These are phyloP conservation scores for Penicillium waksmanii DNA, from an alignment of 495 filamentous ascomycete species.

Conservation along the genomic window DNA sequence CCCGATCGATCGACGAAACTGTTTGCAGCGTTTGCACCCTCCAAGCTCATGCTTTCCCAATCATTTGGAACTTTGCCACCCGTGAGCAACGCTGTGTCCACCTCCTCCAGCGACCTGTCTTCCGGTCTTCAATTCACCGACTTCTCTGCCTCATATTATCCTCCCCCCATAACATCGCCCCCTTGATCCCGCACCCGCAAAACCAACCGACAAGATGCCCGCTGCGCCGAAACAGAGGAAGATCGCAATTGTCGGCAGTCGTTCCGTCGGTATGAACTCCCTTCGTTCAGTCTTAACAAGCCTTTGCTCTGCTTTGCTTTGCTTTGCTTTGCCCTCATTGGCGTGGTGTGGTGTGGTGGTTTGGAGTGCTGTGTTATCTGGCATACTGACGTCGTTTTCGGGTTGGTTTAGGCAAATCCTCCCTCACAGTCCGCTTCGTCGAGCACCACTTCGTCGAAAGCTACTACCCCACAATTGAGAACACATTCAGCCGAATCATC, in stretches of 20 bases:
- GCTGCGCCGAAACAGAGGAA: slow-evolving; percentile 91
- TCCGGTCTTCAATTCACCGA: slow-evolving; percentile 1
- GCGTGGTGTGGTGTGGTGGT: too few relatives aligned
- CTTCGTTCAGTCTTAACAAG: background rate
- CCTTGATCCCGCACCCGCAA: background rate
- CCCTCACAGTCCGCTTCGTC: slow-evolving; percentile 95
- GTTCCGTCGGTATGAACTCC: slow-evolving; percentile 80
- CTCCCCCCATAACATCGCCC: too few relatives aligned
- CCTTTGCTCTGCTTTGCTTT: background rate
- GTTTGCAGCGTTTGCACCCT: slow-evolving; percentile 38
- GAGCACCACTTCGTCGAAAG: slow-evolving; percentile 98
- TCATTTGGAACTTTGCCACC: slow-evolving; percentile 34
- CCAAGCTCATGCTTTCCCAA: slow-evolving; percentile 19
- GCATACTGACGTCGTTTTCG: background rate
- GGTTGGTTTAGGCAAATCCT: slow-evolving; percentile 79
- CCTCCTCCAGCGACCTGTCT: background rate
- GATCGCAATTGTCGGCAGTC: slow-evolving; percentile 96
- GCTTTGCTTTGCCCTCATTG: too few relatives aligned
- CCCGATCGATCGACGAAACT: slow-evolving; percentile 7
- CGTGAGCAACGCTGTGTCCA: slow-evolving; percentile 2
- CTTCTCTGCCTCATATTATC: background rate
- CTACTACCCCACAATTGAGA: slow-evolving; percentile 99
- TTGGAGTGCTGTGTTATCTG: too few relatives aligned
- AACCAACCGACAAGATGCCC: slow-evolving; percentile 60
- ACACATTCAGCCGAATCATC: slow-evolving; percentile 96